phyloP scores from a whole-genome alignment of 257 asterid species.

The Gentiana dahurica region DNA sequence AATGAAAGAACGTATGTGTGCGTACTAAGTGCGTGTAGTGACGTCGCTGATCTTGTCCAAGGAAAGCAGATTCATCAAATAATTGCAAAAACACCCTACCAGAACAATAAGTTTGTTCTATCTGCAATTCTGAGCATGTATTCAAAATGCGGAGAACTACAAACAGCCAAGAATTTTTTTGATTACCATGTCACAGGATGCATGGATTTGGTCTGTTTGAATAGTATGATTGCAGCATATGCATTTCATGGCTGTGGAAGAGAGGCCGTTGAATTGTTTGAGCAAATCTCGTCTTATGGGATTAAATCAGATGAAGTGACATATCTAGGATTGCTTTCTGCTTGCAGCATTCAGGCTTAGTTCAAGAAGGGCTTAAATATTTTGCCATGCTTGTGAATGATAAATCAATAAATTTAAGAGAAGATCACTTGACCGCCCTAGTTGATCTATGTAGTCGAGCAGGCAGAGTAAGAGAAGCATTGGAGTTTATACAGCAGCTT shows the following conservation, averaged over 20 bases:
- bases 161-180: constrained; percentile 1
- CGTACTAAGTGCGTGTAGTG: constrained; percentile 5
- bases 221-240: constrained; percentile 8
- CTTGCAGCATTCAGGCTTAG: constrained; percentile 6
- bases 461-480: constrained; percentile 2
- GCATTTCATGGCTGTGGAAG: constrained; percentile 4
- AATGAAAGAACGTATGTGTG: constrained; percentile 5
- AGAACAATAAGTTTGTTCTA: constrained; percentile 3
- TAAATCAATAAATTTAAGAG: constrained; percentile 3
- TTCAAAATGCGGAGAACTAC: constrained; percentile 5
- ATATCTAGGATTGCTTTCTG: constrained; percentile 1
- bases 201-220: constrained; percentile 1
- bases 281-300: background rate
- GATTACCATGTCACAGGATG: background rate
- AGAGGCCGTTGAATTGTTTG: constrained; percentile 4
- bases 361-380: constrained; percentile 2
- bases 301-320: constrained; percentile 4
- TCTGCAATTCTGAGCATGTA: constrained; percentile 6
- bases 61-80: constrained; percentile 8
- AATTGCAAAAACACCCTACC: constrained; percentile 1
- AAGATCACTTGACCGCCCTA: constrained; percentile 1
- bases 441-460: constrained; percentile 5
- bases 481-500: background rate
- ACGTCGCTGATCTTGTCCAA: constrained; percentile 1
- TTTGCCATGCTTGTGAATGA: background rate